Conservation (phyloP, 2,329 filamentous ascomycete genomes). For the Epichloe hybrida region DNA sequence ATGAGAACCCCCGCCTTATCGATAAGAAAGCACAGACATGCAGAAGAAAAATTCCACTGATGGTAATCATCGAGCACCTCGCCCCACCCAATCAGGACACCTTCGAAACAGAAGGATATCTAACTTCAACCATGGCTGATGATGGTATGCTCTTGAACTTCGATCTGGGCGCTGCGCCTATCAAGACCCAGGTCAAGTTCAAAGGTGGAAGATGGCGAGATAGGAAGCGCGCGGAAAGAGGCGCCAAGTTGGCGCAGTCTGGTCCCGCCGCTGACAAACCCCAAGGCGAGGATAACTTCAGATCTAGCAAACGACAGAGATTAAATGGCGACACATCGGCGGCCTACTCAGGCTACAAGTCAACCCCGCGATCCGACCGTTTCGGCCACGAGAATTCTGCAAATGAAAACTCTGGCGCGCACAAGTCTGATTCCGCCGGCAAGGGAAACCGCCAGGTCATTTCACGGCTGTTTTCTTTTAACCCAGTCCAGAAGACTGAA, state of each 20-base stretch:
- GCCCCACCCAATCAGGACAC: slow-evolving; percentile 4
- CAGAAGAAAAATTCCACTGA: neutral
- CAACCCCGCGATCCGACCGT: neutral
- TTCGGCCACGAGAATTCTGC: slow-evolving; percentile 6
- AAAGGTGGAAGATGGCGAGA: slow-evolving; percentile 93
- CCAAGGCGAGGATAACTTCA: slow-evolving; percentile 15
- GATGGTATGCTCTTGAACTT: slow-evolving; percentile 95
- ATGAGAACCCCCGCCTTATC: neutral
- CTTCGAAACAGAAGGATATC: neutral
- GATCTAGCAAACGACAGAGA: slow-evolving; percentile 33
- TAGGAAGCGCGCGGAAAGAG: slow-evolving; percentile 51
- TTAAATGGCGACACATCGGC: slow-evolving; percentile 15
- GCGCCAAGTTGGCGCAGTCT: slow-evolving; percentile 16
- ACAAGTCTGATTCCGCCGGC: slow-evolving; percentile 8
- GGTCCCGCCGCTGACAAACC: slow-evolving; percentile 11
- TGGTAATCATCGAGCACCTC: neutral
- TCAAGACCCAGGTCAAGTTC: slow-evolving; percentile 51
- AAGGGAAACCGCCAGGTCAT: slow-evolving; percentile 46
- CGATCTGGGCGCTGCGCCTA: slow-evolving; percentile 54
- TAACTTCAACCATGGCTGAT: slow-evolving; percentile 56
- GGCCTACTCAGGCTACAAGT: neutral
- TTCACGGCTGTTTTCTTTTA: slow-evolving; percentile 85
- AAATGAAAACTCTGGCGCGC: slow-evolving; percentile 7
- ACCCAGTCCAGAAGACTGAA: slow-evolving; percentile 58
- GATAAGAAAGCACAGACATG: neutral